Conservation (phyloP, 2,329 filamentous ascomycete genomes). For the Ceratocystis lukuohia region DNA sequence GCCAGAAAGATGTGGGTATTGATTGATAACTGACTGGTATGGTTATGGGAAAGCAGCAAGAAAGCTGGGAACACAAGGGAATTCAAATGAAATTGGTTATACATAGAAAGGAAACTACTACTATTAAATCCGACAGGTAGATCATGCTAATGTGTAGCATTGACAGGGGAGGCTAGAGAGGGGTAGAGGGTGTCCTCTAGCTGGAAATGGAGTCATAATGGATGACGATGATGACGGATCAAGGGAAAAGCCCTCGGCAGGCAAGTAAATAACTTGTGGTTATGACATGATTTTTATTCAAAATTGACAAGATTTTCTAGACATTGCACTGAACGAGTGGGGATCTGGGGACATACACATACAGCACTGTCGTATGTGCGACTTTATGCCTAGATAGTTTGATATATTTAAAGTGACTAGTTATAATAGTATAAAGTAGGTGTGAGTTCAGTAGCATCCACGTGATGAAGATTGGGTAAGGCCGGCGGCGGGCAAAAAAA, state of each 20-base stretch:
- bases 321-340: neutral
- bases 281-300: neutral
- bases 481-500: neutral
- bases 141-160: neutral
- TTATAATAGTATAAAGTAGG: neutral
- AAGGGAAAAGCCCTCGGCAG: neutral
- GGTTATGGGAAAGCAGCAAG: neutral
- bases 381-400: neutral
- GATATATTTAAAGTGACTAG: neutral
- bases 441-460: neutral
- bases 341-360: neutral
- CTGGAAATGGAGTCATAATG: neutral
- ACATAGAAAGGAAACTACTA: too few relatives aligned
- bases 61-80: neutral
- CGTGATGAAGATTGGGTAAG: too few relatives aligned
- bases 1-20: neutral
- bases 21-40: neutral
- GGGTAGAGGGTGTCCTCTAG: neutral
- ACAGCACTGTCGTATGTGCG: neutral
- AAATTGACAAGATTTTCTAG: neutral
- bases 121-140: too few relatives aligned
- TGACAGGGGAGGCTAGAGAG: neutral
- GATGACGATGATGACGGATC: neutral
- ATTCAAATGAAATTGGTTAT: neutral
- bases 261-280: neutral